phyloP scores from a whole-genome alignment of 768 basidiomycete species.

The Leccinum uliginosum region DNA sequence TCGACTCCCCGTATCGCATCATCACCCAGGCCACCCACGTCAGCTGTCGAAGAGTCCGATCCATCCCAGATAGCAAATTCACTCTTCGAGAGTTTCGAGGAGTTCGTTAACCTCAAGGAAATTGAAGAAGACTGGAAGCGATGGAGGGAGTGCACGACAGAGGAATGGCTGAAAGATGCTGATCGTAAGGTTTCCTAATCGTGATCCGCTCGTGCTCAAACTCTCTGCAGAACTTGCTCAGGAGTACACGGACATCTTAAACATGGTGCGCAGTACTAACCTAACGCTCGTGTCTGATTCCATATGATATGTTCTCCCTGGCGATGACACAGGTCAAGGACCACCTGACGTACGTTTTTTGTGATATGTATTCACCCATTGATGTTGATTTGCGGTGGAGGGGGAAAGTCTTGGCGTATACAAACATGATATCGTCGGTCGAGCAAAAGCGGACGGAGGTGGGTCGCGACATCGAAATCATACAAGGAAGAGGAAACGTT shows the following conservation, averaged over 20 bases:
- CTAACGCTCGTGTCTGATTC: neutral
- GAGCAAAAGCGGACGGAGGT: conserved; percentile 20
- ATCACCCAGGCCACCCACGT: conserved; percentile 9
- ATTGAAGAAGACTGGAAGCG: conserved; percentile 20
- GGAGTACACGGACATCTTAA: conserved; percentile 16
- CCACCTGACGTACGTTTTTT: conserved; percentile 21
- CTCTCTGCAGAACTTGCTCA: conserved; percentile 16
- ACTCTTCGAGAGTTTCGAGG: conserved; percentile 18
- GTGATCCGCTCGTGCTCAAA: neutral
- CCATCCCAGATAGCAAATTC: conserved; percentile 9
- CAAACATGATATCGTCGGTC: conserved; percentile 18
- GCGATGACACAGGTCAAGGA: conserved; percentile 24
- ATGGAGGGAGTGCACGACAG: conserved; percentile 27
- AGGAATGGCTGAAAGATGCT: conserved; percentile 29
- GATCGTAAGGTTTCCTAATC: conserved; percentile 20
- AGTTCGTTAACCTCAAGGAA: conserved; percentile 20
- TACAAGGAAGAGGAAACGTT: conserved; percentile 12
- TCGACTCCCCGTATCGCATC: conserved; percentile 20
- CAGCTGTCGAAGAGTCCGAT: conserved; percentile 1
- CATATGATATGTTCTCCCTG: neutral
- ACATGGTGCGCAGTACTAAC: conserved; percentile 17
- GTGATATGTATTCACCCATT: neutral
- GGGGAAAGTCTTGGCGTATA: conserved; percentile 18
- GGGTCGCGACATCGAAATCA: conserved; percentile 14
- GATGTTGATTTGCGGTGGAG: conserved; percentile 13